Conservation (phyloP, 495 filamentous ascomycete genomes). For the Penicillium samsonianum region DNA sequence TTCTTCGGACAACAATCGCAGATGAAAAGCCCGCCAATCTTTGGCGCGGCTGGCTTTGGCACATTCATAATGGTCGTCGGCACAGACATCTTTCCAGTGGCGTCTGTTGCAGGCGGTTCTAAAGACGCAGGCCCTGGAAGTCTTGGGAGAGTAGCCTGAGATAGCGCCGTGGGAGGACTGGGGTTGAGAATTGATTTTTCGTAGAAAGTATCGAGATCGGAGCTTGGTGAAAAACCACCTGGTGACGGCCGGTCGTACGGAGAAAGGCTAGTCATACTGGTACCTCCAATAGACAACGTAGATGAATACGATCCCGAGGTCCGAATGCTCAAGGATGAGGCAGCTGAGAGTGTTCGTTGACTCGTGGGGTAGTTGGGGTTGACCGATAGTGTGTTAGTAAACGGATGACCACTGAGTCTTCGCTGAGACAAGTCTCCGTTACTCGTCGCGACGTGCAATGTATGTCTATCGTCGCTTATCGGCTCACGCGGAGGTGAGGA, state of each 20-base stretch:
- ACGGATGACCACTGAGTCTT: constrained; percentile 59
- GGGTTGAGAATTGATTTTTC: constrained; percentile 56
- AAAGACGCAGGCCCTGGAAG: constrained; percentile 25
- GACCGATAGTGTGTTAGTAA: constrained; percentile 60
- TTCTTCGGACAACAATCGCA: constrained; percentile 99
- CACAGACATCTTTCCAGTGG: constrained; percentile 47
- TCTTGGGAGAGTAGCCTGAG: constrained; percentile 26
- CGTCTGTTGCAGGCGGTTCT: constrained; percentile 34
- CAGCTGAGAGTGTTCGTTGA: constrained; percentile 71
- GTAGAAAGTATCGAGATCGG: constrained; percentile 50
- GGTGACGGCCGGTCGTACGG: constrained; percentile 75
- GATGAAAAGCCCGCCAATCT: constrained; percentile 61
- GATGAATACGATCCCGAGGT: constrained; percentile 74
- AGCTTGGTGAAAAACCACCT: constrained; percentile 66
- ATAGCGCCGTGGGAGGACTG: constrained; percentile 55
- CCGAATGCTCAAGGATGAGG: constrained; percentile 67
- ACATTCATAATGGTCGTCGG: constrained; percentile 31
- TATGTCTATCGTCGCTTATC: constrained; percentile 64
- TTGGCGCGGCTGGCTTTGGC: constrained; percentile 34
- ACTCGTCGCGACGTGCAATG: constrained; percentile 55
- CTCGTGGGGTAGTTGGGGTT: constrained; percentile 56
- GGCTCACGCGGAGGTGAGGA: constrained; percentile 79
- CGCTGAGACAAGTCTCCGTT: constrained; percentile 68
- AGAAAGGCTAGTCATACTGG: constrained; percentile 70
- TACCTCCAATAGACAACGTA: constrained; percentile 64